Conservation (phyloP, 805 yeast genomes). For the Candida khao-thaluensis region DNA sequence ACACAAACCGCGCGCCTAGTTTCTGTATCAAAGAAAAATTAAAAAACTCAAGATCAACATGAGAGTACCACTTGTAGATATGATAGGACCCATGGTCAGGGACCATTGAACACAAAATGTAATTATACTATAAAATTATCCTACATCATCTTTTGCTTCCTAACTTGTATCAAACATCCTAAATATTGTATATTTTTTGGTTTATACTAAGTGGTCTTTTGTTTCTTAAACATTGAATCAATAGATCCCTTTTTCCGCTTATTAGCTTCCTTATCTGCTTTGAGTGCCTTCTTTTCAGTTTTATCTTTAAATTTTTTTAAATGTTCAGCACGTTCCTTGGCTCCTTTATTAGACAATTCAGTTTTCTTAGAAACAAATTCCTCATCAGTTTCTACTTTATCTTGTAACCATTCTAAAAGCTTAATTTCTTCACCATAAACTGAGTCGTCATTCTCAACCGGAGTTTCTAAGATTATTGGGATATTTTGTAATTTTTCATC, state of each 20-base stretch:
- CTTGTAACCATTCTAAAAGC: constrained; percentile 77
- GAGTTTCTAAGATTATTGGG: constrained; percentile 88
- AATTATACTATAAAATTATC: too few species aligned
- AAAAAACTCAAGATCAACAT: too few species aligned
- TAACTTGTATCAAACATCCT: too few species aligned
- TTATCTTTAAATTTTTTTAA: constrained; percentile 63
- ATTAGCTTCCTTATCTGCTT: constrained; percentile 2
- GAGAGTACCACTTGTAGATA: too few species aligned
- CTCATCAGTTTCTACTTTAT: constrained; percentile 48
- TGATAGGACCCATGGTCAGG: too few species aligned
- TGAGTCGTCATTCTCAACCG: constrained; percentile 63
- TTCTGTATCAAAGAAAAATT: too few species aligned
- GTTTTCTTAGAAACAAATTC: constrained; percentile 51
- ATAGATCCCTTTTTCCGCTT: constrained; percentile 11
- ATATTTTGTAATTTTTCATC: constrained; percentile 56
- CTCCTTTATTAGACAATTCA: constrained; percentile 59
- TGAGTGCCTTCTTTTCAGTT: constrained; percentile 20
- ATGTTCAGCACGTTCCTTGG: constrained; percentile 67
- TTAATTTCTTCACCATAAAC: constrained; percentile 80
- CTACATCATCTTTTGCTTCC: too few species aligned
- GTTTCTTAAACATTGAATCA: constrained; percentile 14
- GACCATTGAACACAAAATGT: too few species aligned
- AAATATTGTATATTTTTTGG: too few species aligned
- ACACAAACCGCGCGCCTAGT: too few species aligned
- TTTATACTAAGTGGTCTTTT: neutral